phyloP scores from a whole-genome alignment of 306 rosid species.

The Lupinus albus region DNA sequence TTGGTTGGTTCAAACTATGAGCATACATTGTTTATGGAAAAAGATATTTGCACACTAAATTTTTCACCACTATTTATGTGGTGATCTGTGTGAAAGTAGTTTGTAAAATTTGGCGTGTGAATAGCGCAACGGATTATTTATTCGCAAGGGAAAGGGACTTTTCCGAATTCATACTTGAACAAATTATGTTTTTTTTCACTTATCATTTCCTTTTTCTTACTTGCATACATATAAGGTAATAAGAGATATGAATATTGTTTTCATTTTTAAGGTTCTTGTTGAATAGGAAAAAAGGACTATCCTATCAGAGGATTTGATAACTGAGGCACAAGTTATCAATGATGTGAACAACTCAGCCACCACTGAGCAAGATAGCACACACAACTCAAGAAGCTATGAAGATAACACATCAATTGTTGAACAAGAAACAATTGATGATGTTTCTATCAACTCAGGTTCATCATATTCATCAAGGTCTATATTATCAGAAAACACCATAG shows the following conservation, averaged over 20 bases:
- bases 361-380: constrained; percentile 23
- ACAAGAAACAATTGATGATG: constrained; percentile 44
- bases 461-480: constrained; percentile 52
- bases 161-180: neutral
- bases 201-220: neutral
- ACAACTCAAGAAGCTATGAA: constrained; percentile 38
- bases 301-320: constrained; percentile 33
- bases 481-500: constrained; percentile 17
- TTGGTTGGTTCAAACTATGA: constrained; percentile 2
- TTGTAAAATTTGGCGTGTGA: too few relatives aligned
- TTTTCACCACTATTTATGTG: neutral
- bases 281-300: constrained; percentile 47
- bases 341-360: constrained; percentile 36
- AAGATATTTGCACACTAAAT: too few relatives aligned
- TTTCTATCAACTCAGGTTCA: constrained; percentile 43
- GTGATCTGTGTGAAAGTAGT: neutral
- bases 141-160: too few relatives aligned
- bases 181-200: neutral
- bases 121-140: too few relatives aligned
- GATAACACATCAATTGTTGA: constrained; percentile 39
- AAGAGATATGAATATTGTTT: neutral
- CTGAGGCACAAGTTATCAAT: constrained; percentile 29
- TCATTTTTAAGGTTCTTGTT: constrained; percentile 3
- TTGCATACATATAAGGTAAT: neutral
- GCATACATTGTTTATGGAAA: neutral